Conservation (phyloP, 148 eudicot species). For the Camellia granthamiana region DNA sequence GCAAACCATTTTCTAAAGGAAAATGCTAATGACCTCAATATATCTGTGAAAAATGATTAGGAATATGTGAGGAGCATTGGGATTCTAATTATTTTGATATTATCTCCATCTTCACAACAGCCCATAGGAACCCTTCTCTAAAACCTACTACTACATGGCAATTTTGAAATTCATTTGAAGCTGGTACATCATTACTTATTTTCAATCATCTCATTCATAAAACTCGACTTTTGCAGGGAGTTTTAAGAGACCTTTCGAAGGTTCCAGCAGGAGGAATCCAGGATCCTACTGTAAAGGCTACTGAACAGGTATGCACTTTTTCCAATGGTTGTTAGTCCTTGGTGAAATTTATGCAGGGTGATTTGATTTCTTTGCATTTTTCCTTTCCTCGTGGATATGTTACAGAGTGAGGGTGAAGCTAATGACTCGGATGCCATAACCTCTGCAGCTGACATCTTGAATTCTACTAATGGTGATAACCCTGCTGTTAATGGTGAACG, state of each 20-base stretch:
- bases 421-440: slow-evolving; percentile 23
- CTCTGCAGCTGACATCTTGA: slow-evolving; percentile 11
- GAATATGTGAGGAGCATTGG: no score
- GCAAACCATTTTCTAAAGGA: no score
- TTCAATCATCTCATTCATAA: background rate
- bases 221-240: slow-evolving; percentile 28
- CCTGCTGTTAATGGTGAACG: slow-evolving; percentile 6
- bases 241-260: slow-evolving; percentile 39
- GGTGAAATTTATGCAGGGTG: background rate
- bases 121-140: no score
- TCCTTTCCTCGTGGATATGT: background rate
- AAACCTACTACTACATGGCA: no score
- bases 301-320: slow-evolving; percentile 14
- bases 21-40: no score
- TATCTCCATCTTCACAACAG: no score
- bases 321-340: background rate
- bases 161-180: no score
- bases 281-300: slow-evolving; percentile 23
- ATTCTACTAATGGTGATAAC: background rate
- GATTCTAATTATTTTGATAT: no score
- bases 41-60: no score
- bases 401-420: slow-evolving; percentile 1
- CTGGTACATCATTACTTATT: background rate
- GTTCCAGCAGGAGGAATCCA: slow-evolving; percentile 22
- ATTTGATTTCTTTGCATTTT: background rate